Conservation (phyloP, 139 green algal genomes). For the Edaphochlamys debaryana region DNA sequence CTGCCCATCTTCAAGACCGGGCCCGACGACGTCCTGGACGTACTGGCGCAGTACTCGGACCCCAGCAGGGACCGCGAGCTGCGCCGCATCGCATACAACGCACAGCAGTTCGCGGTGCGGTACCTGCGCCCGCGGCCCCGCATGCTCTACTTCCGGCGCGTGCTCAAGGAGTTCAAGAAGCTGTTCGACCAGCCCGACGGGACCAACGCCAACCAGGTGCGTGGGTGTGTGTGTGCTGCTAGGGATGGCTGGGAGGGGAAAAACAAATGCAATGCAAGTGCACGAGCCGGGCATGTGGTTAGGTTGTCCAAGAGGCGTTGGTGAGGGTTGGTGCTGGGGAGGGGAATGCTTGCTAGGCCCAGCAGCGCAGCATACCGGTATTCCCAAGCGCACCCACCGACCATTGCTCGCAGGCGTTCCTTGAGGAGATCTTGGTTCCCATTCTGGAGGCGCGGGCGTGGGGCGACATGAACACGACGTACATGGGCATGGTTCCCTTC, state of each 20-base stretch:
- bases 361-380: no score
- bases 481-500: not conserved
- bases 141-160: constrained; percentile 18
- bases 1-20: constrained; percentile 9
- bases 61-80: not conserved
- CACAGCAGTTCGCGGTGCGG: not conserved
- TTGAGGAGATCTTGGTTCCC: not conserved
- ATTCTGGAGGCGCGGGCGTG: not conserved
- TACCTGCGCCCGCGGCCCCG: not conserved
- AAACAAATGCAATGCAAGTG: no score
- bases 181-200: not conserved
- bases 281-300: no score
- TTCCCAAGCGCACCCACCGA: no score
- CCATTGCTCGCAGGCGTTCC: no score
- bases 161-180: not conserved
- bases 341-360: no score
- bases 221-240: no score
- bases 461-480: not conserved
- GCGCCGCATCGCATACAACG: not conserved
- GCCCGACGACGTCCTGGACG: constrained; percentile 6
- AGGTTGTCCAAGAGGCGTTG: no score
- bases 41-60: not conserved
- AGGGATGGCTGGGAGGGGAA: no score
- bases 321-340: no score
- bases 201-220: not conserved